These are phyloP conservation scores for Colletotrichum noveboracense DNA, from an alignment of 2,329 filamentous ascomycete genomes.

Conservation along the genomic window DNA sequence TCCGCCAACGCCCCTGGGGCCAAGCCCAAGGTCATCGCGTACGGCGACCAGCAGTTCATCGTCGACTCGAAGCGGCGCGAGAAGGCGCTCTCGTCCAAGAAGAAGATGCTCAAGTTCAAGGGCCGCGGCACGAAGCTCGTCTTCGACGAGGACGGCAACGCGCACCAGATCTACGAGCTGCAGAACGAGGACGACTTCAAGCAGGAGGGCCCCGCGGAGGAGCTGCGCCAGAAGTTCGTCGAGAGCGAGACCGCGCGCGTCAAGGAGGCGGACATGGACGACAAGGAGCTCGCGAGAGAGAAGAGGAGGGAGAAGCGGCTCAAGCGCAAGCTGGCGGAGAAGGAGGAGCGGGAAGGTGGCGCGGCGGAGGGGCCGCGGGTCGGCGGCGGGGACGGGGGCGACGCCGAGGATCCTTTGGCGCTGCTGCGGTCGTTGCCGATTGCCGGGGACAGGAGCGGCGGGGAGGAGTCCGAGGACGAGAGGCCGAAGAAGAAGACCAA, in stretches of 20 bases:
- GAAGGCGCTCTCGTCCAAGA: conserved; percentile 94
- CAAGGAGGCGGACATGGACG: conserved; percentile 75
- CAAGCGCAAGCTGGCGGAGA: conserved; percentile 73
- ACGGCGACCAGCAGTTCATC: conserved; percentile 75
- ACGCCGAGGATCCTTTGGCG: conserved; percentile 59
- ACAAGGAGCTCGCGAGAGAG: conserved; percentile 81
- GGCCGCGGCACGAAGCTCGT: conserved; percentile 84
- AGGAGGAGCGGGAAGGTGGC: conserved; percentile 50
- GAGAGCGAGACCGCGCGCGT: conserved; percentile 76
- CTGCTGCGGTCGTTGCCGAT: conserved; percentile 63
- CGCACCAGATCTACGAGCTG: conserved; percentile 87
- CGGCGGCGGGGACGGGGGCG: conserved; percentile 39
- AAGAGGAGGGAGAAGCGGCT: conserved; percentile 80
- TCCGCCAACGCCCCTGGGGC: conserved; percentile 42
- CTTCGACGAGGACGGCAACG: conserved; percentile 89
- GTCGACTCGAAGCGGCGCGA: conserved; percentile 95
- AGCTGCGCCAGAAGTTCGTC: conserved; percentile 79
- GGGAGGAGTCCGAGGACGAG: conserved; percentile 31
- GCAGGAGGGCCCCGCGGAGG: conserved; percentile 74
- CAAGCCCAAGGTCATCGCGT: conserved; percentile 64
- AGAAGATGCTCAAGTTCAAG: conserved; percentile 90
- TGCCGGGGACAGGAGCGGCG: conserved; percentile 40
- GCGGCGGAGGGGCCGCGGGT: conserved; percentile 13
- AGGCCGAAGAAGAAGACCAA: conserved; percentile 66
- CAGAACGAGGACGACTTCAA: conserved; percentile 84